Evolutionary conservation across 2,329 filamentous ascomycete genomes (phyloP), one percentile per base, ranked within the genome.

Genomic region (Microdochium trichocladiopsis): DNA sequence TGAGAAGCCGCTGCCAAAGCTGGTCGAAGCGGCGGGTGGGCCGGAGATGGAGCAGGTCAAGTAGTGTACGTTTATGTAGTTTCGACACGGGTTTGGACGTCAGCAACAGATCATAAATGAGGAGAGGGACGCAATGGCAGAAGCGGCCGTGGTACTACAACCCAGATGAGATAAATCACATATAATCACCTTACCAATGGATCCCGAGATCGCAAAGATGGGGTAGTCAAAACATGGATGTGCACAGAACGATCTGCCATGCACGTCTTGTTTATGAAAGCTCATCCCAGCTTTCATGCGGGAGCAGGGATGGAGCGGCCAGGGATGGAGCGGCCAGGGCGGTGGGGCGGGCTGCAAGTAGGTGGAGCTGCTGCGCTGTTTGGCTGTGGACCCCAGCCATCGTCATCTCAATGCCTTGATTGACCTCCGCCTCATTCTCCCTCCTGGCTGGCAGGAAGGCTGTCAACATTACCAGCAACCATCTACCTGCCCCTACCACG

Each of bases 11-110:
- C 33, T 18, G 23, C 28, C 23, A 10, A 37, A 36, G 25, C 23
- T 23, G 25, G 18, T 28, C 25, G 21, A 16, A 16, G 36, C 33
- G 25, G 28, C 23, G 51, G 33, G 22, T 48, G 50, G 47, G 23
- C 57, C 59, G 3, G 64, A 69, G 56, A 70, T 68, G 66, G 57
- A 57, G 53, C 62, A 69, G 55, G 49, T 62, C 25, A 53, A 58
- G 53, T 67, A 68, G 61, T 52, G 52, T 58, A 45, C 4, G 14
- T n/a, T 16, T 6, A 4, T 37, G 5, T n/a, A 9, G 33, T 16
- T 5, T 37, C 33, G 33, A n/a, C n/a, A n/a, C n/a, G n/a, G n/a
- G n/a, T n/a, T n/a, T n/a, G n/a, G n/a, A n/a, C n/a, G n/a, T n/a
- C n/a, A n/a, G n/a, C n/a, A n/a, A n/a, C n/a, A n/a, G n/a, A n/a